Evolutionary conservation across 208 protist genomes (phyloP), one percentile per base, ranked within the genome.

Genomic region (Tritrichomonas musculus): DNA sequence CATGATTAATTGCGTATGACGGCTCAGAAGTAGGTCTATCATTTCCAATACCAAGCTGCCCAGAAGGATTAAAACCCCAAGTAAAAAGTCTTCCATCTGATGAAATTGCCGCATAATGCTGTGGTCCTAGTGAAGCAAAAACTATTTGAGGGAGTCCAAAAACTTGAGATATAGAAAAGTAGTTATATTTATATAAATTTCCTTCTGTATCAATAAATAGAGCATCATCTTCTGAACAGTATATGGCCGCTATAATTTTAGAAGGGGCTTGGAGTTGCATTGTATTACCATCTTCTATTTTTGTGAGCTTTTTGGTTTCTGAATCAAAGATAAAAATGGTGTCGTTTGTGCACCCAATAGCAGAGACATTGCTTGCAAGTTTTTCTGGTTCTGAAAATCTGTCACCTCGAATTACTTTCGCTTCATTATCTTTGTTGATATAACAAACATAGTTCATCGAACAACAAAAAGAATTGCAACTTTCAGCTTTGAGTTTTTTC

Each of bases 41-140:
- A 20, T 20, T 88, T 39, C 77, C 77, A 39, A 88, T 88, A 39
- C 77, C 77, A 57, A 88, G 47, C 47, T 88, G 77, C 1, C 41
- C 77, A 57, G 77, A 88, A 39, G 77, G 77, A 88, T 88, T 88
- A 49, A 88, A 88, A 1, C 77, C 77, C 77, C 77, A 88, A 13
- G 47, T 57, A 88, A 44, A 88, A 27, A 88, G 44, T 0, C 41
- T n/a, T 33, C 77, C 77, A 88, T 88, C 77, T 47, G n/a, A 25
- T 33, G 47, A 57, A 33, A 88, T 33, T 39, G 77, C 77, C 33
- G 77, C 77, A 39, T 33, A 53, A 49, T 88, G 77, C 22, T 88
- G 77, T 27, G 47, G 20, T 13, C 77, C 77, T 39, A 88, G 27
- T 30, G 77, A 0, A 14, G 27, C 20, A 57, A 14, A 88, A 39